Conservation (phyloP, 768 basidiomycete genomes). For the Kondoa subrosea region DNA sequence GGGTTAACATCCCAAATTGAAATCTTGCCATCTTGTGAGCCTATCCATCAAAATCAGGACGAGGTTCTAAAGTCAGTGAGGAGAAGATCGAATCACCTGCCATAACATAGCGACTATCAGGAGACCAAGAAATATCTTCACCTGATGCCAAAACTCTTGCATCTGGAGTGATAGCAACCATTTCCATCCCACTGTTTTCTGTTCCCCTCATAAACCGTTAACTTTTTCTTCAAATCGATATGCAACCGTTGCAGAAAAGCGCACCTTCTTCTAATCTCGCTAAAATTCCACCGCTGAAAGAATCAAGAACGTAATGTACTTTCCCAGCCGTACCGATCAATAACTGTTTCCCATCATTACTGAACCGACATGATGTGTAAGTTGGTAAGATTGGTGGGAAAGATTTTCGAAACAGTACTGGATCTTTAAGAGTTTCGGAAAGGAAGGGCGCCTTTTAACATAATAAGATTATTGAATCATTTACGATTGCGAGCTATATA, state of each 20-base stretch:
- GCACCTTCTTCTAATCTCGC: conserved; percentile 57
- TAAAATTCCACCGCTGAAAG: conserved; percentile 66
- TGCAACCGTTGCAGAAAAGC: not conserved
- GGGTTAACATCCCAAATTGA: conserved; percentile 63
- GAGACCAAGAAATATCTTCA: conserved; percentile 86
- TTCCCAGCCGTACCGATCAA: conserved; percentile 83
- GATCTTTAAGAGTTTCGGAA: conserved; percentile 64
- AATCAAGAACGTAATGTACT: conserved; percentile 83
- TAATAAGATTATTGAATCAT: not conserved
- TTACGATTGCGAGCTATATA: not conserved
- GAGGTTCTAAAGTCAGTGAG: not conserved
- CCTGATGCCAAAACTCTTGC: conserved; percentile 63
- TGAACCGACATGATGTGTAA: conserved; percentile 82
- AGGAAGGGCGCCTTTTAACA: conserved; percentile 54
- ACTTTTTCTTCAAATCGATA: not conserved
- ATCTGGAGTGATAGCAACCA: conserved; percentile 42
- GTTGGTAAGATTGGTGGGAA: conserved; percentile 74
- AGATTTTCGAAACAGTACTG: conserved; percentile 46
- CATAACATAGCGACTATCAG: conserved; percentile 78
- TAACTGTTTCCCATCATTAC: conserved; percentile 72
- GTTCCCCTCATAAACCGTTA: not conserved
- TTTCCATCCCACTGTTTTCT: conserved; percentile 56
- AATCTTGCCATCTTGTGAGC: conserved; percentile 53
- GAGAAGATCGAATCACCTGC: conserved; percentile 43
- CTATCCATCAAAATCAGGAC: conserved; percentile 14